phyloP scores from a whole-genome alignment of 805 yeast genomes.

The Saccharomycopsis sp. region DNA sequence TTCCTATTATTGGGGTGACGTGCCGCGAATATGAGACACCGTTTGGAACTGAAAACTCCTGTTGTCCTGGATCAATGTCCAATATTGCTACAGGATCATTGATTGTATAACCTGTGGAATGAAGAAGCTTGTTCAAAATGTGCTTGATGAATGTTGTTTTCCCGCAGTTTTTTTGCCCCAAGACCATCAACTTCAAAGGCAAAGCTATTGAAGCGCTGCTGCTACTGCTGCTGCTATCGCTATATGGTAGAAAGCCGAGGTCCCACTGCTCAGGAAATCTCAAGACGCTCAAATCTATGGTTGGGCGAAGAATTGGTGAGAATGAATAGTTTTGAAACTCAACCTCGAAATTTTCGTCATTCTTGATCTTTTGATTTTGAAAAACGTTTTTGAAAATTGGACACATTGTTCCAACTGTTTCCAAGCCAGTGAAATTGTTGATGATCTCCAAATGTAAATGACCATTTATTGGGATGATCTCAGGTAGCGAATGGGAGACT shows the following conservation, averaged over 20 bases:
- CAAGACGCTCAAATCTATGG: conserved; percentile 15
- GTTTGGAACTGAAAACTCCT: conserved; percentile 41
- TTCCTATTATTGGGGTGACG: conserved; percentile 26
- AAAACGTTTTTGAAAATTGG: conserved; percentile 37
- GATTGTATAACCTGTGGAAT: conserved; percentile 3
- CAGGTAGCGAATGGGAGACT: conserved; percentile 31
- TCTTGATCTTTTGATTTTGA: conserved; percentile 19
- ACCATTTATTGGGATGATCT: conserved; percentile 27
- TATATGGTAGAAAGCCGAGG: too few relatives aligned
- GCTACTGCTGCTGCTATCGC: not conserved
- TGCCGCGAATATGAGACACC: conserved; percentile 35
- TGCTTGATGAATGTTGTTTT: conserved; percentile 42
- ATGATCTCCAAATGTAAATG: conserved; percentile 31
- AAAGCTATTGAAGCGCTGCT: not conserved
- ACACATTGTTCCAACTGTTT: conserved; percentile 32
- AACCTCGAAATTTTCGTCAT: not conserved
- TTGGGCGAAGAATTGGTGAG: conserved; percentile 22
- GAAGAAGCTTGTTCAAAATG: conserved; percentile 32
- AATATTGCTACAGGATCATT: conserved; percentile 30
- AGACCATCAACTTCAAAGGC: conserved; percentile 29
- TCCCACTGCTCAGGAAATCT: conserved; percentile 11
- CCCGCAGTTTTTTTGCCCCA: conserved; percentile 49
- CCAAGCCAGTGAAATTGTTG: conserved; percentile 34
- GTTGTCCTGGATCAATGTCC: conserved; percentile 52
- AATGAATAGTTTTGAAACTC: conserved; percentile 18